Conservation (phyloP, 306 rosid genomes). For the Mimosa pudica region DNA sequence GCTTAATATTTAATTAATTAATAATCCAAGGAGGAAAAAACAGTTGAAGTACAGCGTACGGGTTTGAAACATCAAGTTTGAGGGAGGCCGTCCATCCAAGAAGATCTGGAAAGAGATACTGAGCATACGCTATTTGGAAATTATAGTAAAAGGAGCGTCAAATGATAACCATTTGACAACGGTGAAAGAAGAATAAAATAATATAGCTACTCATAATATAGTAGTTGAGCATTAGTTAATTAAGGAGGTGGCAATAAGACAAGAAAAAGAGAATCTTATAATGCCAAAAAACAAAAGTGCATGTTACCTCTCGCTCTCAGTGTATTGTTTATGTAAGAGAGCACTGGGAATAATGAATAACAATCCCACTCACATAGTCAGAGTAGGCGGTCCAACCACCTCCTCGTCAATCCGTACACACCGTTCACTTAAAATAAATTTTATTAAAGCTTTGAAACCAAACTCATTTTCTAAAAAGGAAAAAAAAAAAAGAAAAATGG, state of each 20-base stretch:
- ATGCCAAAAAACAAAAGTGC: slow-evolving; percentile 1
- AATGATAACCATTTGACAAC: neutral
- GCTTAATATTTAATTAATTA: neutral
- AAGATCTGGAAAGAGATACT: slow-evolving; percentile 16
- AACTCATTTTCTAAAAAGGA: neutral
- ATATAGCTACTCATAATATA: no score
- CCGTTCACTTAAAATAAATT: neutral
- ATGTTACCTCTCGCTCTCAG: slow-evolving; percentile 18
- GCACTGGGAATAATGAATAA: slow-evolving; percentile 22
- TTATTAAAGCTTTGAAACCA: neutral
- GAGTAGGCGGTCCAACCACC: neutral
- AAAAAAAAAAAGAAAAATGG: no score
- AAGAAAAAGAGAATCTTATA: no score
- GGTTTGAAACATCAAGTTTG: neutral
- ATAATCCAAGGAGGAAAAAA: neutral
- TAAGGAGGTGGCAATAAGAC: neutral
- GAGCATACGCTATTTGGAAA: neutral
- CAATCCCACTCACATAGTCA: slow-evolving; percentile 14
- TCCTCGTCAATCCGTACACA: neutral
- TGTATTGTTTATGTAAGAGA: slow-evolving; percentile 26
- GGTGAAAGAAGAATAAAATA: neutral
- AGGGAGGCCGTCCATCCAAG: neutral
- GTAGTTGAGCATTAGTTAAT: neutral
- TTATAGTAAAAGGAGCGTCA: neutral
- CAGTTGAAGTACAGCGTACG: neutral